phyloP scores from a whole-genome alignment of 2,329 filamentous ascomycete species.

The Alternaria arborescens region DNA sequence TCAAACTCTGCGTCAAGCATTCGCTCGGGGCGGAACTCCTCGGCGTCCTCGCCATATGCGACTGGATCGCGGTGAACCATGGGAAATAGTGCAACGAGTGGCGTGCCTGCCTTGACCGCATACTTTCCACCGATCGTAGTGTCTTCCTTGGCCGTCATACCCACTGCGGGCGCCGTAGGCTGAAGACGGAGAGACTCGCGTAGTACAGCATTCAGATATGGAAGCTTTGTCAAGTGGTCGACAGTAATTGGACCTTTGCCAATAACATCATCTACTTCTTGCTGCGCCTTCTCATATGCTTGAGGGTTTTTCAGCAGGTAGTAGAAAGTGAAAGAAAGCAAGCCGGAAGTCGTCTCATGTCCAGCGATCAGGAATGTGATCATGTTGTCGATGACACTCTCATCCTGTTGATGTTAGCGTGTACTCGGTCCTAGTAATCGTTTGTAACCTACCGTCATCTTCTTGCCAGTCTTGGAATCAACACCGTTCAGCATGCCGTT shows the following conservation, averaged over 20 bases:
- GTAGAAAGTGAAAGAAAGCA: slow-evolving; percentile 57
- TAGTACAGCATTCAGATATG: slow-evolving; percentile 64
- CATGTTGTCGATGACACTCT: slow-evolving; percentile 72
- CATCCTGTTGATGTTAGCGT: slow-evolving; percentile 49
- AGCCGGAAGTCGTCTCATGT: slow-evolving; percentile 51
- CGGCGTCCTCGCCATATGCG: slow-evolving; percentile 57
- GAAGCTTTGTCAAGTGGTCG: slow-evolving; percentile 61
- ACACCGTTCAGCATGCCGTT: slow-evolving; percentile 66
- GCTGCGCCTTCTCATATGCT: slow-evolving; percentile 59
- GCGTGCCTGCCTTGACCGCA: slow-evolving; percentile 45
- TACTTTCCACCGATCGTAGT: slow-evolving; percentile 51
- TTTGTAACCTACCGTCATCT: slow-evolving; percentile 51
- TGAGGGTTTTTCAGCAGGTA: slow-evolving; percentile 62
- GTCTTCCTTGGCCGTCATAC: slow-evolving; percentile 43
- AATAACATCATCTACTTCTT: slow-evolving; percentile 63
- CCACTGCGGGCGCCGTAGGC: slow-evolving; percentile 63
- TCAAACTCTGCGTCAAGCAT: slow-evolving; percentile 57
- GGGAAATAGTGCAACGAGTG: slow-evolving; percentile 42
- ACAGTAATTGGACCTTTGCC: slow-evolving; percentile 56
- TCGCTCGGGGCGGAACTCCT: slow-evolving; percentile 57
- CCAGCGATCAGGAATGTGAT: slow-evolving; percentile 68
- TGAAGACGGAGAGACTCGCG: slow-evolving; percentile 66
- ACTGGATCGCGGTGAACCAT: slow-evolving; percentile 54
- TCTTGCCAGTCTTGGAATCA: slow-evolving; percentile 69
- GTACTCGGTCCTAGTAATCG: too few species aligned